A percentile compares a stretch with the other conserved stretches of the same genome.
These are phyloP conservation scores for Apiotrichum gracile DNA, from an alignment of 1,284 basidiomycete species.

Conservation along the genomic window DNA sequence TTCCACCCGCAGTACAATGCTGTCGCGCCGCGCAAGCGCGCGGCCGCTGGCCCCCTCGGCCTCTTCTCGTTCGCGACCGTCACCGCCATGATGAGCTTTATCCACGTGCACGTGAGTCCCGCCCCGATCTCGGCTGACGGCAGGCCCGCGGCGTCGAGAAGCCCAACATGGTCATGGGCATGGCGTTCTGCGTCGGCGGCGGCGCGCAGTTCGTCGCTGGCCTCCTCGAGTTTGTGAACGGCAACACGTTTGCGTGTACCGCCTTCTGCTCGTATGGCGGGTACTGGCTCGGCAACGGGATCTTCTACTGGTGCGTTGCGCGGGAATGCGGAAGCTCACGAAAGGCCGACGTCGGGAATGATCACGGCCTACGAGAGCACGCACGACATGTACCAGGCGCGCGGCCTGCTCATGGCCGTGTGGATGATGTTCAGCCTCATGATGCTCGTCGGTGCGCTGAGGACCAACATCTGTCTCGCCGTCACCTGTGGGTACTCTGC, in stretches of 20 bases:
- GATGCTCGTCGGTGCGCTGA: slow-evolving; percentile 53
- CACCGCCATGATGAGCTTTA: background rate
- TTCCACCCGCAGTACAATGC: background rate
- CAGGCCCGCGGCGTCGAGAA: background rate
- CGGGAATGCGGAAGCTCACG: too few species aligned
- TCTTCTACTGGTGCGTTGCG: slow-evolving; percentile 23
- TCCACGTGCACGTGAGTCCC: background rate
- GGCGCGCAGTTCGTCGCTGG: slow-evolving; percentile 56
- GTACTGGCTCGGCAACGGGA: slow-evolving; percentile 70
- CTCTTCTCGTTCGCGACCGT: slow-evolving; percentile 7
- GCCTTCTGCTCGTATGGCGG: slow-evolving; percentile 65
- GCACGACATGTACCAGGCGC: slow-evolving; percentile 11
- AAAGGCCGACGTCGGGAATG: slow-evolving; percentile 48
- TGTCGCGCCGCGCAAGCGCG: background rate
- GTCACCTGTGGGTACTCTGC: slow-evolving; percentile 49
- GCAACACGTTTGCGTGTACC: slow-evolving; percentile 53
- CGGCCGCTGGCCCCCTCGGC: background rate
- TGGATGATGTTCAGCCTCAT: slow-evolving; percentile 19
- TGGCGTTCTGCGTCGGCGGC: slow-evolving; percentile 71
- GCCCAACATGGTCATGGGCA: slow-evolving; percentile 52
- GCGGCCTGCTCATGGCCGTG: slow-evolving; percentile 36
- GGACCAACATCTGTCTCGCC: slow-evolving; percentile 58
- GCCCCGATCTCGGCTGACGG: background rate
- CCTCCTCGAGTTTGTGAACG: slow-evolving; percentile 55
- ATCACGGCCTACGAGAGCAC: slow-evolving; percentile 41